These are phyloP conservation scores for Cercospora sojina DNA, from an alignment of 2,329 filamentous ascomycete species.

Conservation along the genomic window DNA sequence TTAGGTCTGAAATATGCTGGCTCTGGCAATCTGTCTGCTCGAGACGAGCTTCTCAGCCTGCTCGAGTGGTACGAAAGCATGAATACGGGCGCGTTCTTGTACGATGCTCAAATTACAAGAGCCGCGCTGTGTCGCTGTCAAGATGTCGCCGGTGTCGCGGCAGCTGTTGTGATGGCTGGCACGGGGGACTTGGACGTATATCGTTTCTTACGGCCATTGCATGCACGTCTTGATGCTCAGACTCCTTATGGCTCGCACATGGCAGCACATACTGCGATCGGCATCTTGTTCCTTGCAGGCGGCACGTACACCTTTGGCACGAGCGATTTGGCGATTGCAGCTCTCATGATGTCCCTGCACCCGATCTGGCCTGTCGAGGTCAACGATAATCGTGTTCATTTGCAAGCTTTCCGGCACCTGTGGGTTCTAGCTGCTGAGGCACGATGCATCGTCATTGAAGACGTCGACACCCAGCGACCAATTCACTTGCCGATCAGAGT, in stretches of 20 bases:
- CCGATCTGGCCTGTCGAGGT: constrained; percentile 86
- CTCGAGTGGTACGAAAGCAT: constrained; percentile 57
- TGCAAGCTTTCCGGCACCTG: constrained; percentile 95
- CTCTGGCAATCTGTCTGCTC: constrained; percentile 60
- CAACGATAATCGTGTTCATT: constrained; percentile 88
- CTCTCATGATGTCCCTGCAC: constrained; percentile 88
- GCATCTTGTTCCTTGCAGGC: constrained; percentile 84
- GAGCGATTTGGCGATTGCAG: constrained; percentile 80
- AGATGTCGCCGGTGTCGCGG: constrained; percentile 78
- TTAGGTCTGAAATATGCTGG: constrained; percentile 50
- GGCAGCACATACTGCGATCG: constrained; percentile 87
- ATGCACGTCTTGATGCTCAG: constrained; percentile 79
- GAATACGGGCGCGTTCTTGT: constrained; percentile 47
- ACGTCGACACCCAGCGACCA: constrained; percentile 78
- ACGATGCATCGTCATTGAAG: constrained; percentile 82
- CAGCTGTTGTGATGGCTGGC: constrained; percentile 89
- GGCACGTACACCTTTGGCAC: constrained; percentile 91
- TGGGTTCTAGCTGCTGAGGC: constrained; percentile 94
- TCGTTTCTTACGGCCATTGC: constrained; percentile 79
- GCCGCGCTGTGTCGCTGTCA: constrained; percentile 88
- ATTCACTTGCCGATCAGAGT: constrained; percentile 53
- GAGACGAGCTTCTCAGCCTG: constrained; percentile 79
- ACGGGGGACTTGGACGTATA: constrained; percentile 86
- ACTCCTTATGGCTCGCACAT: constrained; percentile 92
- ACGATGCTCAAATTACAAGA: constrained; percentile 80